Evolutionary conservation across 139 green algal genomes (phyloP), one percentile per base, ranked within the genome.

Genomic region (Micractinium conductrix): DNA sequence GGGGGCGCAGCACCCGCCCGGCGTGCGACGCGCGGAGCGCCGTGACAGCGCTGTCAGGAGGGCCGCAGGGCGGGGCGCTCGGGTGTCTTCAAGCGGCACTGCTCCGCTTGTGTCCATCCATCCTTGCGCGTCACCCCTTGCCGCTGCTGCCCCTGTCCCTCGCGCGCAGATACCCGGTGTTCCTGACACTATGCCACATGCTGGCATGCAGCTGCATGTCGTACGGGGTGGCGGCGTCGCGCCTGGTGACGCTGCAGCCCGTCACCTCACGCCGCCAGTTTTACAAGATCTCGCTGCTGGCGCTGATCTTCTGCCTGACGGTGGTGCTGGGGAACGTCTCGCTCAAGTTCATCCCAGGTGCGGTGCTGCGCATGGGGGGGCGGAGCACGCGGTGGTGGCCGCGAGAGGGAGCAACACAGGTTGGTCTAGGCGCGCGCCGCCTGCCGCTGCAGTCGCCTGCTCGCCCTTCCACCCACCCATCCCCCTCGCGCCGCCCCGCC

Each of bases 131-230:
- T 62, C 67, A 26, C 35, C 28, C 33, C 8, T 74, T 67, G 58
- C 60, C 2, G 19, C 3, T 68, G 17, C 45, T 28, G 8, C 35
- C 71, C 55, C 14, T n/a, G 35, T 68, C 30, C 9, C 43, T 28
- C 24, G 9, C 38, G 44, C 44, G 38, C 88, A 88, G 89, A 53
- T 91, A 92, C 76, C 95, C 95, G 5, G 89, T 98, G 6, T 98
- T 99, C 85, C 86, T 99, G 12, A 99, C 97, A 24, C 87, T 98
- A 33, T 96, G 91, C 76, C 96, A 99, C 88, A 99, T 99, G 96
- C 37, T 95, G 33, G 92, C 95, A 0, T 98, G 95, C 87, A 78
- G 91, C 4, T 43, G 92, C 1, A 88, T 98, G 67, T 91, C 90
- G 33, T 88, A 92, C 40, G 45, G 90, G 3, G 71, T 94, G 17